These are phyloP conservation scores for Pestalotiopsis sp. DNA, from an alignment of 2,329 filamentous ascomycete genomes.

Conservation along the genomic window DNA sequence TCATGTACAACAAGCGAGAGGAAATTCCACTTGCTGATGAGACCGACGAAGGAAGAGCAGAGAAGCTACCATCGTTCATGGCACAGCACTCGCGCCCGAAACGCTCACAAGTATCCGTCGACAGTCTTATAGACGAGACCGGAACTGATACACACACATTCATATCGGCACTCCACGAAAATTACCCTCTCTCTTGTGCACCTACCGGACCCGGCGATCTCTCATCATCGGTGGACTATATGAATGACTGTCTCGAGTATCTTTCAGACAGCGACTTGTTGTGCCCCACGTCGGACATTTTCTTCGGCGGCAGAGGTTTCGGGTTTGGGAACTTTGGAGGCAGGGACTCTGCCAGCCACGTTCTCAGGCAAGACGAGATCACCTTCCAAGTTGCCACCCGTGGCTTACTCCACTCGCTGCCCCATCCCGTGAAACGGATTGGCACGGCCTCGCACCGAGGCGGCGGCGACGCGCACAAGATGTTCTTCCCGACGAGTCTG, in stretches of 20 bases:
- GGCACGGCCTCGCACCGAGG: slow-evolving; percentile 44
- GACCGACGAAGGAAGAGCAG: slow-evolving; percentile 43
- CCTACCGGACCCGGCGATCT: slow-evolving; percentile 50
- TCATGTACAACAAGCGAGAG: slow-evolving; percentile 93
- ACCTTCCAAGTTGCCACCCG: slow-evolving; percentile 89
- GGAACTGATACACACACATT: slow-evolving; percentile 93
- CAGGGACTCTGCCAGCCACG: slow-evolving; percentile 67
- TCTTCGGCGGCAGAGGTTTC: slow-evolving; percentile 64
- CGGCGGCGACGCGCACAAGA: slow-evolving; percentile 72
- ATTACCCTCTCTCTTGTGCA: slow-evolving; percentile 85
- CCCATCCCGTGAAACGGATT: slow-evolving; percentile 80
- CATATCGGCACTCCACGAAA: slow-evolving; percentile 88
- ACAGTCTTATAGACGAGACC: slow-evolving; percentile 86
- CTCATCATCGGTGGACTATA: slow-evolving; percentile 70
- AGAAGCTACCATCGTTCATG: slow-evolving; percentile 63
- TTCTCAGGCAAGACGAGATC: slow-evolving; percentile 89
- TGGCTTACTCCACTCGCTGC: slow-evolving; percentile 82
- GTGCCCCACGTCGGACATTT: slow-evolving; percentile 70
- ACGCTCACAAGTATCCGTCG: slow-evolving; percentile 67
- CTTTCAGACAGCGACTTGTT: slow-evolving; percentile 89
- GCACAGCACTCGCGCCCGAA: slow-evolving; percentile 61
- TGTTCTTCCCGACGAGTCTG: slow-evolving; percentile 88
- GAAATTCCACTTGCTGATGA: slow-evolving; percentile 45
- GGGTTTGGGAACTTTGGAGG: slow-evolving; percentile 47
- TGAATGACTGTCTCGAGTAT: slow-evolving; percentile 84